Evolutionary conservation across 2,329 filamentous ascomycete genomes (phyloP).

Genomic region (Fusarium sp.): DNA sequence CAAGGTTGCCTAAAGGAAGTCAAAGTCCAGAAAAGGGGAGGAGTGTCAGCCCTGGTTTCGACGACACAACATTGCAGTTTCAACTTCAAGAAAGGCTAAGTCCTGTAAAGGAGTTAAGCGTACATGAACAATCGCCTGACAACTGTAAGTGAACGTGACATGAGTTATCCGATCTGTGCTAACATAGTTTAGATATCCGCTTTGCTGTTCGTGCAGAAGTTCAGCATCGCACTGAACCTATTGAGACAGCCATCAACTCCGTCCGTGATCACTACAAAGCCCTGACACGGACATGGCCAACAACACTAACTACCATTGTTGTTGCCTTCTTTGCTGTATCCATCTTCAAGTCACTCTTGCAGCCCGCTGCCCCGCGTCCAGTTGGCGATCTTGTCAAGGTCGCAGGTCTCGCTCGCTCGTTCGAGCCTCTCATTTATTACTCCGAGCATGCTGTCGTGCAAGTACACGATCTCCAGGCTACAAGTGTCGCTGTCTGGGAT

Average conservation of each 20-base stretch:
- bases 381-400: conserved; percentile 84
- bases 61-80: conserved; percentile 55
- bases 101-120: conserved; percentile 36
- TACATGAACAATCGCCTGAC: conserved; percentile 52
- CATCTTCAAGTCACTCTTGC: conserved; percentile 72
- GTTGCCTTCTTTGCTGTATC: conserved; percentile 73
- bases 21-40: conserved; percentile 65
- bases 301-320: conserved; percentile 70
- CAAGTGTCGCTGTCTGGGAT: conserved; percentile 94
- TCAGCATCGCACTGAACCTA: conserved; percentile 85
- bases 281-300: conserved; percentile 76
- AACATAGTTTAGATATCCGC: conserved; percentile 74
- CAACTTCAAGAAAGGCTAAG: conserved; percentile 44
- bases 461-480: conserved; percentile 88
- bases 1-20: conserved; percentile 66
- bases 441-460: conserved; percentile 89
- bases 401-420: conserved; percentile 87
- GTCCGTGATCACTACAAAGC: conserved; percentile 68
- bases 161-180: neutral
- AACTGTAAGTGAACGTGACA: conserved; percentile 60
- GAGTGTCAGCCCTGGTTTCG: conserved; percentile 59
- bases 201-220: conserved; percentile 90
- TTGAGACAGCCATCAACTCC: conserved; percentile 77
- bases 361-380: conserved; percentile 67
- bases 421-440: conserved; percentile 94